These are phyloP conservation scores for Suhomyces faveliae DNA, from an alignment of 805 yeast genomes.

Conservation along the genomic window DNA sequence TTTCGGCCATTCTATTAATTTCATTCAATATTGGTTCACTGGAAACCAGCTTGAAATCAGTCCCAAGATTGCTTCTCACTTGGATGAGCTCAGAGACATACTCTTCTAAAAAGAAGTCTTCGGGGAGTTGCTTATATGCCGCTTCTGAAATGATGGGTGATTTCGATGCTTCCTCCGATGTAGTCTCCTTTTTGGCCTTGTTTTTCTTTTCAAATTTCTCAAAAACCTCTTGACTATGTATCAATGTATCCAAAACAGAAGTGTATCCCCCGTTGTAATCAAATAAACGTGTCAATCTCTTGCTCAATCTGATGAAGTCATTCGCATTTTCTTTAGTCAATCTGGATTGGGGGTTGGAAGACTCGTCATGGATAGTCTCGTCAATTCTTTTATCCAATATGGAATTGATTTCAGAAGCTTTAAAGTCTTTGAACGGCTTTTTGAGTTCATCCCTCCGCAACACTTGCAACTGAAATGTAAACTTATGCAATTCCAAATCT, in stretches of 20 bases:
- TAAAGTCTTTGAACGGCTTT: constrained; percentile 6
- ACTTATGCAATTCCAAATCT: constrained; percentile 16
- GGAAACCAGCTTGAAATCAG: constrained; percentile 16
- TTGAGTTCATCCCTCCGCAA: constrained; percentile 13
- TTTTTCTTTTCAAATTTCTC: constrained; percentile 20
- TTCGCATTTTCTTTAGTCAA: constrained; percentile 13
- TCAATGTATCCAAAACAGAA: constrained; percentile 54
- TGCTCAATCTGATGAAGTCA: constrained; percentile 16
- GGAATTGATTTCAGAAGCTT: constrained; percentile 14
- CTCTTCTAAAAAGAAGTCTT: constrained; percentile 33
- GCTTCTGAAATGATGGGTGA: too few species aligned
- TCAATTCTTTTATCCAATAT: constrained; percentile 16
- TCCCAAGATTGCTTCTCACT: constrained; percentile 19
- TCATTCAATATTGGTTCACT: constrained; percentile 14
- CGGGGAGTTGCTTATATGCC: constrained; percentile 31
- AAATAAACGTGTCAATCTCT: constrained; percentile 28
- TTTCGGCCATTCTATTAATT: constrained; percentile 15
- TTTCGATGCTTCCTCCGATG: too few species aligned
- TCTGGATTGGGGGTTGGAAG: constrained; percentile 13
- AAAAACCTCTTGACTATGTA: constrained; percentile 42
- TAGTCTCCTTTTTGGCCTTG: constrained; percentile 3
- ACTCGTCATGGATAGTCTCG: constrained; percentile 12
- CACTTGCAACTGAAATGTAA: constrained; percentile 17
- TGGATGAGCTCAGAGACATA: constrained; percentile 28
- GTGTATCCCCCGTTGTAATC: constrained; percentile 58